These are phyloP conservation scores for Cordyceps cicadae DNA, from an alignment of 2,329 filamentous ascomycete species.

Conservation along the genomic window DNA sequence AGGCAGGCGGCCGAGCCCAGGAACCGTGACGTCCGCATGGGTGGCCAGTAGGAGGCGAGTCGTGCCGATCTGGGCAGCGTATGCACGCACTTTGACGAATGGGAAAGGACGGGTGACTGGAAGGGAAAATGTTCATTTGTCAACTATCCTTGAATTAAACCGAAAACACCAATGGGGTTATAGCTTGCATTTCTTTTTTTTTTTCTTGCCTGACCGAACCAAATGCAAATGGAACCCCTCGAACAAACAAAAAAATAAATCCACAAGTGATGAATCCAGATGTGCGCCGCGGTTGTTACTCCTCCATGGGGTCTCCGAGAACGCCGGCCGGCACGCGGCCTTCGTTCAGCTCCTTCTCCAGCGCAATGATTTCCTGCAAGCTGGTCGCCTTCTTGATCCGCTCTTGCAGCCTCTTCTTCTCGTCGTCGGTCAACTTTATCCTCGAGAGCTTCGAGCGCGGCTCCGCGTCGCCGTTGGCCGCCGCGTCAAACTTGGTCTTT, in stretches of 20 bases:
- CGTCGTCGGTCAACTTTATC: conserved; percentile 78
- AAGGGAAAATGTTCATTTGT: neutral
- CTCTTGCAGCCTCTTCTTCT: conserved; percentile 77
- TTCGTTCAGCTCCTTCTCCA: conserved; percentile 90
- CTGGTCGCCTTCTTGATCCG: conserved; percentile 84
- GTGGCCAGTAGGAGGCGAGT: neutral
- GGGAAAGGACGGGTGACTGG: neutral
- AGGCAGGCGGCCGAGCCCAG: conserved; percentile 34
- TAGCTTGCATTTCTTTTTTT: neutral
- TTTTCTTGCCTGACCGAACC: conserved; percentile 5
- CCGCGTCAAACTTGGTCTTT: conserved; percentile 65
- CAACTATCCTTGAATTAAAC: conserved; percentile 1
- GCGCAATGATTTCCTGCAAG: conserved; percentile 75
- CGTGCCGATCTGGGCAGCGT: neutral
- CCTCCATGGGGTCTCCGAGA: conserved; percentile 51
- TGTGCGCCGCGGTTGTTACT: conserved; percentile 31
- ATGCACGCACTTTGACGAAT: neutral
- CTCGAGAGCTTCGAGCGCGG: conserved; percentile 58
- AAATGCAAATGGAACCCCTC: neutral
- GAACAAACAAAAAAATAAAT: neutral
- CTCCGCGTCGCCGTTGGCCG: conserved; percentile 34
- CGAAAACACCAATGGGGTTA: neutral
- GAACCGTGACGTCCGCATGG: conserved; percentile 53
- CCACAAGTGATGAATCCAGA: neutral
- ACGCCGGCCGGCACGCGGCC: conserved; percentile 71